phyloP scores from a whole-genome alignment of 345 rosid species.

The Punica granatum region DNA sequence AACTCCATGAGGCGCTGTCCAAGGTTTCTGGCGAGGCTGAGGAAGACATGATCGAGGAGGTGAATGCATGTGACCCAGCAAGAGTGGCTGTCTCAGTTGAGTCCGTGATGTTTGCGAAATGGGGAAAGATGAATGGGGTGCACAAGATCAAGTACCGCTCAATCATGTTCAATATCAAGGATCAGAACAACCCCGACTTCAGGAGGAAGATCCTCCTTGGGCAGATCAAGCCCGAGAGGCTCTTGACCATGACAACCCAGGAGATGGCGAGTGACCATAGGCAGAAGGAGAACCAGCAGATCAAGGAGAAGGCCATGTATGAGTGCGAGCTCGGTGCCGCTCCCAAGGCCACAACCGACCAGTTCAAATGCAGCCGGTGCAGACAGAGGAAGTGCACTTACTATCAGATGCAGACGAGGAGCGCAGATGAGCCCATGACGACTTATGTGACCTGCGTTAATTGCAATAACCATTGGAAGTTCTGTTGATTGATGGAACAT shows the following conservation, averaged over 20 bases:
- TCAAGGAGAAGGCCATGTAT: constrained; percentile 32
- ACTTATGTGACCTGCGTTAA: constrained; percentile 44
- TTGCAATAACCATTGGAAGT: constrained; percentile 47
- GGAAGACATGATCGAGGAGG: constrained; percentile 18
- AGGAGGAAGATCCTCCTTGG: constrained; percentile 48
- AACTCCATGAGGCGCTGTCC: constrained; percentile 34
- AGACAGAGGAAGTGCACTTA: constrained; percentile 33
- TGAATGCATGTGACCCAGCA: constrained; percentile 30
- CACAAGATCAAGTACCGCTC: constrained; percentile 40
- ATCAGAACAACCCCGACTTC: constrained; percentile 42
- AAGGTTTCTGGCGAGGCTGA: constrained; percentile 38
- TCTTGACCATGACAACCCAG: constrained; percentile 28
- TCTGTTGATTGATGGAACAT: constrained; percentile 17
- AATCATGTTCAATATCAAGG: constrained; percentile 45
- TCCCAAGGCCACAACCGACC: constrained; percentile 40
- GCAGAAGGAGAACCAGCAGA: constrained; percentile 28
- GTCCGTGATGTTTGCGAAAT: constrained; percentile 31
- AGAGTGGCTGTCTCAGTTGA: constrained; percentile 33
- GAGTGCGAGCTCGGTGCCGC: constrained; percentile 25
- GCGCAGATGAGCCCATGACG: constrained; percentile 58
- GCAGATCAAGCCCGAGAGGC: constrained; percentile 27
- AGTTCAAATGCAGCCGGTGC: constrained; percentile 42
- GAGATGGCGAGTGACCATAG: constrained; percentile 50
- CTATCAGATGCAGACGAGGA: constrained; percentile 48
- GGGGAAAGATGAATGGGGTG: constrained; percentile 33